Percentiles rank a stretch among this genome's conserved stretches.
These are phyloP conservation scores for Rhizopus stolonifer DNA, from an alignment of 371 early-diverging fungal genomes.

Conservation along the genomic window DNA sequence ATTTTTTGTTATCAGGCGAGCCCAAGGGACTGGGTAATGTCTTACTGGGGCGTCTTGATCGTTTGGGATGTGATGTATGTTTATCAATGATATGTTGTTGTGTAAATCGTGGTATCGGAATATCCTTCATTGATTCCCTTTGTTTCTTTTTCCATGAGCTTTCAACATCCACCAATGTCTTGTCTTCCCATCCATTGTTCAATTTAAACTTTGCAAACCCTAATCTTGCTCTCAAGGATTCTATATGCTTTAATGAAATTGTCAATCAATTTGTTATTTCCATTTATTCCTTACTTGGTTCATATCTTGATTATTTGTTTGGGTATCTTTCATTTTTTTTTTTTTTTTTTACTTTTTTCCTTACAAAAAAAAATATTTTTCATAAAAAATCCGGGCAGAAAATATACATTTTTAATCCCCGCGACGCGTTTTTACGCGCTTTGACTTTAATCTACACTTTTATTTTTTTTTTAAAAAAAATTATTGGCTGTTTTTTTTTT, in stretches of 20 bases:
- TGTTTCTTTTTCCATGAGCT: constrained; percentile 38
- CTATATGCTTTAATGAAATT: constrained; percentile 24
- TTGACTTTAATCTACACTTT: too few species aligned
- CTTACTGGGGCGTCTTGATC: constrained; percentile 10
- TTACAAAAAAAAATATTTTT: too few species aligned
- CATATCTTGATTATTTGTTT: too few species aligned
- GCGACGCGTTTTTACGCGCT: too few species aligned
- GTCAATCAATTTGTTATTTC: neutral
- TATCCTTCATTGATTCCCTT: constrained; percentile 21
- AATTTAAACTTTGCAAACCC: constrained; percentile 43
- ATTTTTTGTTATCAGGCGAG: neutral
- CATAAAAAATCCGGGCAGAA: too few species aligned
- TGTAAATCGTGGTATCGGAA: constrained; percentile 46
- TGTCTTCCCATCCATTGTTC: constrained; percentile 41
- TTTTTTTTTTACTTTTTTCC: too few species aligned
- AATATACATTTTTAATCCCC: too few species aligned
- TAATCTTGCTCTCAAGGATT: constrained; percentile 34
- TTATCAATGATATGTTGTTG: constrained; percentile 45
- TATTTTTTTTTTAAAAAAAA: too few species aligned
- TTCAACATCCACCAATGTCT: constrained; percentile 36
- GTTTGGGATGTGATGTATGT: constrained; percentile 18
- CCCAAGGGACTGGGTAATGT: constrained; percentile 1
- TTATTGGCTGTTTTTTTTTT: too few species aligned
- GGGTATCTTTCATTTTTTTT: too few species aligned
- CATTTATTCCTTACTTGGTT: too few species aligned